These are phyloP conservation scores for Phyllostachys edulis DNA, from an alignment of 176 grass and related monocot genomes.

Conservation along the genomic window DNA sequence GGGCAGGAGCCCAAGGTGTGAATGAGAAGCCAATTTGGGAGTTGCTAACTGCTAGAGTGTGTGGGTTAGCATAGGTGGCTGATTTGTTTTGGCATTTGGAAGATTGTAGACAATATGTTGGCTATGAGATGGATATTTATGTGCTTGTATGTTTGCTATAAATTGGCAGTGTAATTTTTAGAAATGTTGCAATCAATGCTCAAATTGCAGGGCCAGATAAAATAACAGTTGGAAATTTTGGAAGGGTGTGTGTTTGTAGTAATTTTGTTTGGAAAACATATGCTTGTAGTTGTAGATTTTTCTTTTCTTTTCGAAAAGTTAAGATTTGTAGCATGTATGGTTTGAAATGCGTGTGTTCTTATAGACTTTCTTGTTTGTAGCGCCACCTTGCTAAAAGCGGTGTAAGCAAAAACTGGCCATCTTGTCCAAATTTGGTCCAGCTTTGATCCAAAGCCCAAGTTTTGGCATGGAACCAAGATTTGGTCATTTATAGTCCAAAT, in stretches of 20 bases:
- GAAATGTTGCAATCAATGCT: neutral
- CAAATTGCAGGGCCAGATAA: neutral
- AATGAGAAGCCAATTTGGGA: conserved; percentile 32
- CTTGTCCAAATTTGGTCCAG: neutral
- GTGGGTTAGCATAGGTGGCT: conserved; percentile 10
- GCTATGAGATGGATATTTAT: conserved; percentile 26
- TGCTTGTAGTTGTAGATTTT: neutral
- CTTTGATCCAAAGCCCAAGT: neutral
- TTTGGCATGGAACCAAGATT: neutral
- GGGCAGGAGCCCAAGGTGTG: neutral
- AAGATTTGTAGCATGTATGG: neutral
- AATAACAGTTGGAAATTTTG: neutral
- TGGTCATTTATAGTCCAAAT: neutral
- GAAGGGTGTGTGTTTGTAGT: neutral
- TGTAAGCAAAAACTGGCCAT: neutral
- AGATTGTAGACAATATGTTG: neutral
- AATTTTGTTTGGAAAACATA: neutral
- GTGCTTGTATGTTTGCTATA: neutral
- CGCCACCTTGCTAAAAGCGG: conserved; percentile 21
- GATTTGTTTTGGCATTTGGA: conserved; percentile 26
- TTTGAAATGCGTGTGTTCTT: neutral
- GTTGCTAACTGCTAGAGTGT: neutral
- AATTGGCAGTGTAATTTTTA: neutral
- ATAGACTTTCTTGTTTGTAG: neutral
- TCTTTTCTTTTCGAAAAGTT: neutral